Evolutionary conservation across 129 eudicot genomes (phyloP), one percentile per base, ranked within the genome.

Genomic region (Solidago caesia): DNA sequence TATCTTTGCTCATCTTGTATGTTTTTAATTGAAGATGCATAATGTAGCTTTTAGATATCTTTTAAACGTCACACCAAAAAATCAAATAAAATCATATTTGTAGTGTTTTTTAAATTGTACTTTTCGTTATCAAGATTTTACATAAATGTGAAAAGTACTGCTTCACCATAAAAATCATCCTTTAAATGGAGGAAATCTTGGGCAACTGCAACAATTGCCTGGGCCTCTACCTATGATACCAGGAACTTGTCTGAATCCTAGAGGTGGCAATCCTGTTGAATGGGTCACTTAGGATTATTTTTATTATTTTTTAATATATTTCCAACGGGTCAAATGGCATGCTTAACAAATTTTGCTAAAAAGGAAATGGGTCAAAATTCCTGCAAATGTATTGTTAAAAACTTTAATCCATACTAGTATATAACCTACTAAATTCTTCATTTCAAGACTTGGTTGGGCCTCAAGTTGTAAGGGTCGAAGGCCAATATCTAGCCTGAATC

Each of bases 401-500:
- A 1, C 3, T 33, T 33, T 33, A 33, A 33, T 33, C 39, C 39
- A 33, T 33, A 33, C 39, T 33, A 33, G 39, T 3, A 33, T 33
- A 33, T 33, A 33, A 33, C 2, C 39, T 33, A 33, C 39, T 1
- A 33, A 3, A 33, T 33, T 33, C 2, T 33, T 33, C 39, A 33
- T 33, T 4, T 55, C 16, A 11, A 46, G 44, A 69, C 29, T 29
- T 13, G 45, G 29, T 52, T 9, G 65, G 64, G 74, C 64, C 63
- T 69, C 74, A 48, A 61, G 47, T 49, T 13, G n/a, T 13, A 69
- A 25, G n/a, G 47, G 27, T 53, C 64, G 39, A 52, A 52, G 74
- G 48, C 64, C 64, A 53, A 53, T 13, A 70, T 53, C 48, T 15
- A 4, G 33, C 11, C 29, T 13, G 25, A 53, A 53, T 53, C 39